A percentile compares a stretch with the other conserved stretches of the same genome.
These are phyloP conservation scores for Saturnispora ahearnii DNA, from an alignment of 805 yeast species.

Conservation along the genomic window DNA sequence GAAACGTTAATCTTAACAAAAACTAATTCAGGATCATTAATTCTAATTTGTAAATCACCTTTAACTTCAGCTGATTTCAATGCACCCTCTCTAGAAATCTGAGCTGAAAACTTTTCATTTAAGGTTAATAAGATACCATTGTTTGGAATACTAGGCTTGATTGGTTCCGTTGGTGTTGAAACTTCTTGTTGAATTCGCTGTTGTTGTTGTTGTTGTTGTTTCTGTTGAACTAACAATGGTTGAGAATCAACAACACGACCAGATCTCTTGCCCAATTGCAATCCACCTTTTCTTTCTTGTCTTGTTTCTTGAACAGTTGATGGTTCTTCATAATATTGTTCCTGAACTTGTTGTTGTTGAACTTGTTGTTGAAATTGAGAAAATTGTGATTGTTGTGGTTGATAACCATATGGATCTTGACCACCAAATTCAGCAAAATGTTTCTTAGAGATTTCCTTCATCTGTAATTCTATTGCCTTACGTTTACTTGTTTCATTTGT, in stretches of 20 bases:
- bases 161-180: constrained; percentile 18
- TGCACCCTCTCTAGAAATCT: constrained; percentile 77
- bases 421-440: constrained; percentile 30
- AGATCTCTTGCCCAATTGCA: constrained; percentile 61
- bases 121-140: constrained; percentile 74
- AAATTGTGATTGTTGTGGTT: constrained; percentile 12
- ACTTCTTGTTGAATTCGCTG: constrained; percentile 12
- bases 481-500: constrained; percentile 96
- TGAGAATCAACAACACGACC: constrained; percentile 19
- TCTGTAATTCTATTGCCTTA: constrained; percentile 83
- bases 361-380: constrained; percentile 13
- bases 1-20: constrained; percentile 53
- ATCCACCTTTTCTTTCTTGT: constrained; percentile 56
- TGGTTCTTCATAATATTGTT: constrained; percentile 11
- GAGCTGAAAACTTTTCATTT: constrained; percentile 70
- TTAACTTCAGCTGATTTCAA: constrained; percentile 64
- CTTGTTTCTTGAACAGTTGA: not conserved
- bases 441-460: constrained; percentile 61
- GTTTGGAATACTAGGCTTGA: constrained; percentile 35
- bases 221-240: constrained; percentile 23
- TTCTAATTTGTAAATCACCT: constrained; percentile 85
- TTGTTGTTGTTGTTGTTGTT: constrained; percentile 18
- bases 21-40: constrained; percentile 66
- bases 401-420: not conserved
- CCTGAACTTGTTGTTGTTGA: constrained; percentile 13